Evolutionary conservation across 2,329 filamentous ascomycete genomes (phyloP).

Genomic region (Ilyonectria mors-panacis): DNA sequence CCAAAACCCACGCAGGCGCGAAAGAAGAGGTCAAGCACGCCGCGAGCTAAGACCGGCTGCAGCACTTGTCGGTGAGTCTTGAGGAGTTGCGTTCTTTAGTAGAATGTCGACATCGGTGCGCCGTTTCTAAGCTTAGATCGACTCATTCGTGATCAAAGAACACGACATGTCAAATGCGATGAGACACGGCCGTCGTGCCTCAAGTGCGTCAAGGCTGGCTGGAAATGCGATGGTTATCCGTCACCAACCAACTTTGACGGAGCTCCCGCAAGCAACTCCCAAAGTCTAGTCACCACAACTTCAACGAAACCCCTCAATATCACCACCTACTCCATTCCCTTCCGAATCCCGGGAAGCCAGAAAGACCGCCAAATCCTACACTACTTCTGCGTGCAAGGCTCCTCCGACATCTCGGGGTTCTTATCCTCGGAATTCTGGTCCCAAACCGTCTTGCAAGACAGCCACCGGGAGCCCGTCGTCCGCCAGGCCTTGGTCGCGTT

Average conservation of each 20-base stretch:
- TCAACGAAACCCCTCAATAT: conserved; percentile 15
- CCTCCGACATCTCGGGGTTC: conserved; percentile 24
- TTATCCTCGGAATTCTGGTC: conserved; percentile 23
- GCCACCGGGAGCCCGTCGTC: conserved; percentile 23
- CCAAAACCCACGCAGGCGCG: not conserved
- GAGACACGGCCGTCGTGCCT: conserved; percentile 17
- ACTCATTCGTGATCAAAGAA: conserved; percentile 8
- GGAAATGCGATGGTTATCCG: conserved; percentile 26
- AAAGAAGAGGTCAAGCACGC: conserved; percentile 15
- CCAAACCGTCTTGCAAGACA: conserved; percentile 23
- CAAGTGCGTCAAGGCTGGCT: conserved; percentile 19
- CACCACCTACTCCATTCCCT: conserved; percentile 21
- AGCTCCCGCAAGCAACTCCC: not conserved
- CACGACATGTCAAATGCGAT: conserved; percentile 27
- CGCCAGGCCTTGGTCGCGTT: conserved; percentile 24
- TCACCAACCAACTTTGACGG: not conserved
- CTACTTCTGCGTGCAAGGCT: conserved; percentile 26
- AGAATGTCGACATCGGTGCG: not conserved
- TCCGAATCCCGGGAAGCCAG: conserved; percentile 25
- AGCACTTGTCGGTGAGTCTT: conserved; percentile 21
- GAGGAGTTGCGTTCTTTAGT: not conserved
- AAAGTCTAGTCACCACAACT: not conserved
- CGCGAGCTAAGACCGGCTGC: conserved; percentile 28
- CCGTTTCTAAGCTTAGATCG: no score
- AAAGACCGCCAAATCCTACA: conserved; percentile 28